Evolutionary conservation across 192 early-diverging fungal genomes (phyloP).

Genomic region (Phlyctochytrium bullatum): DNA sequence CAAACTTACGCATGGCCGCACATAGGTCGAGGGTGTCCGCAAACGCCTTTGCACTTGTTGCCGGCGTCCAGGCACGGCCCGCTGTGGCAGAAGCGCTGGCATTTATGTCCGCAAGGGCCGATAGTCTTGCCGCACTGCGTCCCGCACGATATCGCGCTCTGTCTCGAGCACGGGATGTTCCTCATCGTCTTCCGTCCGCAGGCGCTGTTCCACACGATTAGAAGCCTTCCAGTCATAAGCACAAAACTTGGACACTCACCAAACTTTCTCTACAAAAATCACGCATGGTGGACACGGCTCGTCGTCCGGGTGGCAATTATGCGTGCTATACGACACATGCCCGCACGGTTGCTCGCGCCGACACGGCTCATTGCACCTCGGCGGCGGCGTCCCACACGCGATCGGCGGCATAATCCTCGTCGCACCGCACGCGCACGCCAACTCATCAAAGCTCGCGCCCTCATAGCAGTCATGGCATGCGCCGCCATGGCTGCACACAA

Average conservation of each 20-base stretch:
- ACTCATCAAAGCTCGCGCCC: conserved; percentile 75
- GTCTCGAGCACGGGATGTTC: conserved; percentile 80
- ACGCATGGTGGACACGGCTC: conserved; percentile 90
- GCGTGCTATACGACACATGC: conserved; percentile 66
- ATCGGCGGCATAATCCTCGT: conserved; percentile 82
- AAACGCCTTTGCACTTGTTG: conserved; percentile 66
- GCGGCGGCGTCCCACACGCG: conserved; percentile 75
- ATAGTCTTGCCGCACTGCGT: conserved; percentile 56
- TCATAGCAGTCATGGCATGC: conserved; percentile 53
- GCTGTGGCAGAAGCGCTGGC: conserved; percentile 79
- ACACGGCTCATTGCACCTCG: conserved; percentile 74
- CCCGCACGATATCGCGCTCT: conserved; percentile 70
- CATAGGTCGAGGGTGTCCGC: conserved; percentile 68
- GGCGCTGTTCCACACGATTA: conserved; percentile 16
- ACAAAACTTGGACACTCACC: conserved; percentile 13
- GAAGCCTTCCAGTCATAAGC: not conserved
- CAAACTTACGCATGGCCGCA: conserved; percentile 86
- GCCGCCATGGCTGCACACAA: conserved; percentile 42
- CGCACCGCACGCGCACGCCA: conserved; percentile 82
- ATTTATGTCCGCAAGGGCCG: conserved; percentile 71
- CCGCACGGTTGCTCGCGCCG: conserved; percentile 70
- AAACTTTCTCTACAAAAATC: conserved; percentile 65
- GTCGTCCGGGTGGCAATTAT: conserved; percentile 84
- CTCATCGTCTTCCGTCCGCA: conserved; percentile 77
- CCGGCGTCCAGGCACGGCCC: conserved; percentile 63